Evolutionary conservation across 305 asterid genomes (phyloP).

Genomic region (Fraxinus sp.): DNA sequence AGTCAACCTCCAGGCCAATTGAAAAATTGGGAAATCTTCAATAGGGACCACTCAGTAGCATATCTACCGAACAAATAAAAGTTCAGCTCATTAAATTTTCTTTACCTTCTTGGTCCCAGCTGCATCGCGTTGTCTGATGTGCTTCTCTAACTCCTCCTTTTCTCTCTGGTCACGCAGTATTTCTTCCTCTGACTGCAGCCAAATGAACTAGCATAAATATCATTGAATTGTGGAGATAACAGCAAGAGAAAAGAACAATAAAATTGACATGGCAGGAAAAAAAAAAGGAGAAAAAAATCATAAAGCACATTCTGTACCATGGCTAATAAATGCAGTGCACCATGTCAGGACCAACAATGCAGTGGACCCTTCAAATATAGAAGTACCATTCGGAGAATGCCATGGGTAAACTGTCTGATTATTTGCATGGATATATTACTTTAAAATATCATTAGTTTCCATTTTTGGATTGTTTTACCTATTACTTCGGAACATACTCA

Average conservation of each 20-base stretch:
- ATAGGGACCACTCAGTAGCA: neutral
- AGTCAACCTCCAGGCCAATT: constrained; percentile 17
- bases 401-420: neutral
- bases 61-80: constrained; percentile 15
- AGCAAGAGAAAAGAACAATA: neutral
- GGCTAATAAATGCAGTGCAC: neutral
- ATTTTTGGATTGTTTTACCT: neutral
- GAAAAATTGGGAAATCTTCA: neutral
- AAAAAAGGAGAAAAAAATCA: neutral
- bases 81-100: constrained; percentile 15
- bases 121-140: constrained; percentile 79
- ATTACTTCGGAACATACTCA: neutral
- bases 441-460: neutral
- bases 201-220: constrained; percentile 8
- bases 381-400: neutral
- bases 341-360: constrained; percentile 8
- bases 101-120: constrained; percentile 83
- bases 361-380: neutral
- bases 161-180: constrained; percentile 82
- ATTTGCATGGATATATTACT: constrained; percentile 11
- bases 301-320: constrained; percentile 2
- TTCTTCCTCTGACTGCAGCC: constrained; percentile 85
- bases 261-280: neutral
- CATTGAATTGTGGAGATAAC: neutral
- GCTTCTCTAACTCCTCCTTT: constrained; percentile 77